Evolutionary conservation across 352 stramenopile species (phyloP), one percentile per base, ranked within the genome.

Genomic region (Pythium coloratum): DNA sequence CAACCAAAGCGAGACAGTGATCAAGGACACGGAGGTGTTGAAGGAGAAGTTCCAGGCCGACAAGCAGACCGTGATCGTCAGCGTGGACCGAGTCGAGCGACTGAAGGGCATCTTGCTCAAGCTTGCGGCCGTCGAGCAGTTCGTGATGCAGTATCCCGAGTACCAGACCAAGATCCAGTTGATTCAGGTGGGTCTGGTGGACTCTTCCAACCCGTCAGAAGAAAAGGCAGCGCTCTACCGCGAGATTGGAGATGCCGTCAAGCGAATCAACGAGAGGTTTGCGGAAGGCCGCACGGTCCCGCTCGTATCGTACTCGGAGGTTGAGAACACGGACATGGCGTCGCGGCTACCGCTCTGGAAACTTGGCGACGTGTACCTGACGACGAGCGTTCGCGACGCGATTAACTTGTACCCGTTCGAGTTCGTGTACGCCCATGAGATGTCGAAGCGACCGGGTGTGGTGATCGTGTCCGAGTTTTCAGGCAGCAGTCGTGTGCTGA

Each of bases 381-480:
- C 81, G 7, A 93, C 82, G 0, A 89, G 78, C 30, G 86, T 95
- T 6, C 88, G 88, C 34, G 88, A 94, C 58, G 88, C 84, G 0
- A 85, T 95, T 24, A 94, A 93, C 54, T 62, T 95, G 6, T 92
- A 95, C 58, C 88, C 88, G 12, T 94, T 95, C 57, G 88, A 95
- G 70, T 95, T 93, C 62, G 84, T 94, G 36, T 94, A 93, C 69
- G 83, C 88, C 6, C 84, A 94, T 40, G 84, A 94, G 54, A 50
- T 95, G 28, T 70, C 75, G 38, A 84, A 89, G 55, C 81, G 76
- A 33, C 80, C 92, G 30, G 97, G 96, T 30, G 75, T 98, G 33
- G 90, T 98, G 44, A 97, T 99, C 55, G 80, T 99, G 7, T 99
- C 95, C 34, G 97, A 99, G 75, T 99, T 99, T 68, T 98, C 96